phyloP scores from a whole-genome alignment of 352 stramenopile genomes.

The Phytophthora uliginosa region DNA sequence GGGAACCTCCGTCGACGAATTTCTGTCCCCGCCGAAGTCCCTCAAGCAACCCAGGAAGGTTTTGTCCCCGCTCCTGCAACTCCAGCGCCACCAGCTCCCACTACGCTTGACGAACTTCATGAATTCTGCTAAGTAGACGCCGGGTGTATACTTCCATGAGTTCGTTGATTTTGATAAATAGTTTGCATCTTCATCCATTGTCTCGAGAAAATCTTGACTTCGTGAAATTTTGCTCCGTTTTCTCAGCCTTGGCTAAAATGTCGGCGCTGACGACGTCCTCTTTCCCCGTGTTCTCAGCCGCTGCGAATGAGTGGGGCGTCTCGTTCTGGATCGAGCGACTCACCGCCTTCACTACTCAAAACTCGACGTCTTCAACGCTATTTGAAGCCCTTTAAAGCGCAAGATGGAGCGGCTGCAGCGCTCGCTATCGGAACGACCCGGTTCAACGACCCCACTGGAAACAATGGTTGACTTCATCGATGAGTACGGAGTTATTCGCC shows the following conservation, averaged over 20 bases:
- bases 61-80: slow-evolving; percentile 12
- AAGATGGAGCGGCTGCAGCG: slow-evolving; percentile 4
- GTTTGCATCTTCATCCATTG: not conserved
- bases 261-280: not conserved
- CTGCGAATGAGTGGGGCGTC: not conserved
- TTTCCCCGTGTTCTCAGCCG: slow-evolving; percentile 10
- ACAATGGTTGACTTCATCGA: slow-evolving; percentile 43
- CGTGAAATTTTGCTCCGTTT: not conserved
- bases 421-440: not conserved
- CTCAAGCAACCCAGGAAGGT: not conserved
- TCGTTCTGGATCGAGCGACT: not conserved
- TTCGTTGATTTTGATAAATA: not conserved
- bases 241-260: not conserved
- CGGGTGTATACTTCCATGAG: not conserved
- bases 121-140: slow-evolving; percentile 16
- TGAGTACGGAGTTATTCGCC: slow-evolving; percentile 45
- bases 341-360: not conserved
- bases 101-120: slow-evolving; percentile 2
- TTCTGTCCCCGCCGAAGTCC: not conserved
- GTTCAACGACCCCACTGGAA: slow-evolving; percentile 22
- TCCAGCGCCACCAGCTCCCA: slow-evolving; percentile 8
- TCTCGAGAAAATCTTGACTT: not conserved
- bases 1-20: slow-evolving; percentile 60
- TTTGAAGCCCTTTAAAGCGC: not conserved
- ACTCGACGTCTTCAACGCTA: not conserved